A percentile compares a stretch with the other conserved stretches of the same genome.
These are phyloP conservation scores for Blastocystis sp. DNA, from an alignment of 352 stramenopile genomes.

Conservation along the genomic window DNA sequence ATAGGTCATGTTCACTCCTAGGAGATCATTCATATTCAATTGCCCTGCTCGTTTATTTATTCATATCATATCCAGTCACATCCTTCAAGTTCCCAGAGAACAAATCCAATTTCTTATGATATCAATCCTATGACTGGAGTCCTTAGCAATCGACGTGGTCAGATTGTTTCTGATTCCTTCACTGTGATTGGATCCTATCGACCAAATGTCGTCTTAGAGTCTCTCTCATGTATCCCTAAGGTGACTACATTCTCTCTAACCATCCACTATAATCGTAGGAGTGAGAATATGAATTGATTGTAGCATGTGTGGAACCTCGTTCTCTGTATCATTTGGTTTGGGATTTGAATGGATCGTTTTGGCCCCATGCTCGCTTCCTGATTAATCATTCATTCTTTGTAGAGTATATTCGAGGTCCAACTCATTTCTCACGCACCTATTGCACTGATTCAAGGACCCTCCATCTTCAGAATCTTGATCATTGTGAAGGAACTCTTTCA, in stretches of 20 bases:
- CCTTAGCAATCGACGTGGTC: not conserved
- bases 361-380: not conserved
- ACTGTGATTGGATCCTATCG: not conserved
- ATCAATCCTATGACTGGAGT: not conserved
- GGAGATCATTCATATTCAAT: constrained; percentile 6
- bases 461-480: not conserved
- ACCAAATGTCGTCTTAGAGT: not conserved
- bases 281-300: not conserved
- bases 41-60: constrained; percentile 18
- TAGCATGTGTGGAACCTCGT: not conserved
- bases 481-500: not conserved
- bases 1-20: not conserved
- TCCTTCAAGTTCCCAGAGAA: not conserved
- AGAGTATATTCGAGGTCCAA: not conserved
- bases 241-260: not conserved
- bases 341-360: not conserved
- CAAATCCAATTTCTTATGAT: not conserved
- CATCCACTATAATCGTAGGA: not conserved
- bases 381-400: not conserved
- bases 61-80: not conserved
- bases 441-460: not conserved
- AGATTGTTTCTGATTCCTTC: not conserved
- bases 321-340: not conserved
- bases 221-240: not conserved
- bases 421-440: not conserved